Conservation (phyloP, 176 grass and related monocot species). For the Elymus sibiricus region DNA sequence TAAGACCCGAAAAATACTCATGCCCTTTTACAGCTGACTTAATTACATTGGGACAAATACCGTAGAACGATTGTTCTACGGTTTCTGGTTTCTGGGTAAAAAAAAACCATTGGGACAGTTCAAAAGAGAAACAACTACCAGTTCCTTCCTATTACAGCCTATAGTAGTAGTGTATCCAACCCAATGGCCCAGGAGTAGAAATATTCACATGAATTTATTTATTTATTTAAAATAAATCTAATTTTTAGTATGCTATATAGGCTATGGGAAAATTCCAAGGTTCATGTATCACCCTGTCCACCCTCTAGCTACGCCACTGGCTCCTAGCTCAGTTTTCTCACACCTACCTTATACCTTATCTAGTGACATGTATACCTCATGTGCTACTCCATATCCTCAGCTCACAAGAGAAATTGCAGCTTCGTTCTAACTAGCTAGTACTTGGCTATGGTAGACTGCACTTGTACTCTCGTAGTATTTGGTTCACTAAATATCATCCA, state of each 20-base stretch:
- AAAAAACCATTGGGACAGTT: not conserved
- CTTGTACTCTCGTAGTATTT: too few relatives aligned
- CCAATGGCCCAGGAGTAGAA: too few relatives aligned
- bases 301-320: not conserved
- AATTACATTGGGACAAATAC: not conserved
- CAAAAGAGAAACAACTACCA: not conserved
- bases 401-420: not conserved
- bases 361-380: not conserved
- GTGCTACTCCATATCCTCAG: not conserved
- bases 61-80: too few relatives aligned
- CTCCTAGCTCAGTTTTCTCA: not conserved
- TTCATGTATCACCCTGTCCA: not conserved
- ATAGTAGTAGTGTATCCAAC: too few relatives aligned
- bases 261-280: not conserved
- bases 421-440: not conserved
- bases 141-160: too few relatives aligned
- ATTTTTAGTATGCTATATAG: not conserved
- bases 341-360: not conserved
- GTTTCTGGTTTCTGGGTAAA: too few relatives aligned
- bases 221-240: too few relatives aligned
- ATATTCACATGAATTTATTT: too few relatives aligned
- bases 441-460: too few relatives aligned
- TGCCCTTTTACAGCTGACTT: not conserved
- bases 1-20: too few relatives aligned
- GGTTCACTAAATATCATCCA: too few relatives aligned